phyloP scores from a whole-genome alignment of 495 filamentous ascomycete genomes.

The Podospora appendiculata region DNA sequence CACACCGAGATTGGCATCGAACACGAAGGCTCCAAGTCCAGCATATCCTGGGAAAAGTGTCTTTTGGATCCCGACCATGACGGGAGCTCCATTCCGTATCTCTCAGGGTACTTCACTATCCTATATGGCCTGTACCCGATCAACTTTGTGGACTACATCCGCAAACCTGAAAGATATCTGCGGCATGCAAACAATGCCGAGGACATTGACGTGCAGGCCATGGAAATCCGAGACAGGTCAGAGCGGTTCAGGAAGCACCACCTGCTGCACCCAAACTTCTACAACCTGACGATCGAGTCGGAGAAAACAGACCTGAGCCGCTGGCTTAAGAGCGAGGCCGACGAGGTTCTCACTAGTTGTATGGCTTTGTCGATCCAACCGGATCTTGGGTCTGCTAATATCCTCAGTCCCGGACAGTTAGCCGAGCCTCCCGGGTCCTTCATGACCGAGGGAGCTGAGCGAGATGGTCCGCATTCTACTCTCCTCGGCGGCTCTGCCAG shows the following conservation, averaged over 20 bases:
- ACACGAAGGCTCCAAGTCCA: slow-evolving; percentile 15
- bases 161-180: slow-evolving; percentile 64
- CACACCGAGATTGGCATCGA: slow-evolving; percentile 21
- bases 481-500: slow-evolving; percentile 29
- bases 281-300: slow-evolving; percentile 58
- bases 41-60: slow-evolving; percentile 50
- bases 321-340: slow-evolving; percentile 64
- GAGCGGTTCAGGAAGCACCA: slow-evolving; percentile 61
- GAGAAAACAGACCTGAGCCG: slow-evolving; percentile 62
- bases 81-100: slow-evolving; percentile 55
- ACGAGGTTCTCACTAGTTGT: slow-evolving; percentile 64
- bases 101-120: slow-evolving; percentile 71
- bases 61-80: slow-evolving; percentile 48
- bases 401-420: not conserved
- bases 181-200: slow-evolving; percentile 56
- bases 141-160: slow-evolving; percentile 69
- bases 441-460: slow-evolving; percentile 12
- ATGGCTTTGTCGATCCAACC: slow-evolving; percentile 40
- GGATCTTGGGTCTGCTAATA: slow-evolving; percentile 5
- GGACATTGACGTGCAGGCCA: slow-evolving; percentile 62
- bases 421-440: not conserved
- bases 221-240: slow-evolving; percentile 58
- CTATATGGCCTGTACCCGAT: slow-evolving; percentile 74
- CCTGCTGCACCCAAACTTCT: slow-evolving; percentile 68
- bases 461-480: slow-evolving; percentile 14